Evolutionary conservation across 805 yeast species (phyloP).

Genomic region (Scheffersomyces coipomensis): DNA sequence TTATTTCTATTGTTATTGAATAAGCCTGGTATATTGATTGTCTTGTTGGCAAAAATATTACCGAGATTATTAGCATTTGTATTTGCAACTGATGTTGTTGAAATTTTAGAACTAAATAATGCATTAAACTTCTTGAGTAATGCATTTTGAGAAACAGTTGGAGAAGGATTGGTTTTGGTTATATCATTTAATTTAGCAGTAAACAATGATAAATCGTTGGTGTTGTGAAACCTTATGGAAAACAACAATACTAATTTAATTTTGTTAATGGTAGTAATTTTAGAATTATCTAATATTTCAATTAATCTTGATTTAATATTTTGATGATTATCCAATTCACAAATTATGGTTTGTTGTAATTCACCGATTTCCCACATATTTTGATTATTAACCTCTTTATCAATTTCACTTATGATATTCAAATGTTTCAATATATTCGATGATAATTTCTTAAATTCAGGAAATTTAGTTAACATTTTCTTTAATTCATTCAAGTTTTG

Average conservation of each 20-base stretch:
- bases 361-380: slow-evolving; percentile 86
- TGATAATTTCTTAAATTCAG: slow-evolving; percentile 87
- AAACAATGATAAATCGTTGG: slow-evolving; percentile 22
- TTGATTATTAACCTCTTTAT: slow-evolving; percentile 60
- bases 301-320: slow-evolving; percentile 52
- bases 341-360: slow-evolving; percentile 80
- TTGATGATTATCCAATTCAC: slow-evolving; percentile 40
- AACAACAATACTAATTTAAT: slow-evolving; percentile 72
- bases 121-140: slow-evolving; percentile 29
- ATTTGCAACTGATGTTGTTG: slow-evolving; percentile 5
- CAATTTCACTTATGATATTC: slow-evolving; percentile 83
- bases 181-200: slow-evolving; percentile 28
- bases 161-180: slow-evolving; percentile 24
- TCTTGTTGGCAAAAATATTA: slow-evolving; percentile 30
- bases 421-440: slow-evolving; percentile 91
- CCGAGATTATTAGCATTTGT: slow-evolving; percentile 19
- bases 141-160: slow-evolving; percentile 30
- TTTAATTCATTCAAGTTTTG: slow-evolving; percentile 84
- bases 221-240: slow-evolving; percentile 52
- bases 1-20: slow-evolving; percentile 16
- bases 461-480: slow-evolving; percentile 85
- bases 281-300: slow-evolving; percentile 44
- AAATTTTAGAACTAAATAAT: slow-evolving; percentile 16
- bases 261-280: slow-evolving; percentile 52
- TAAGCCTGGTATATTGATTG: slow-evolving; percentile 29